Evolutionary conservation across 1,284 basidiomycete genomes (phyloP), one percentile per base, ranked within the genome.

Genomic region (Ganoderma leucocontextum): DNA sequence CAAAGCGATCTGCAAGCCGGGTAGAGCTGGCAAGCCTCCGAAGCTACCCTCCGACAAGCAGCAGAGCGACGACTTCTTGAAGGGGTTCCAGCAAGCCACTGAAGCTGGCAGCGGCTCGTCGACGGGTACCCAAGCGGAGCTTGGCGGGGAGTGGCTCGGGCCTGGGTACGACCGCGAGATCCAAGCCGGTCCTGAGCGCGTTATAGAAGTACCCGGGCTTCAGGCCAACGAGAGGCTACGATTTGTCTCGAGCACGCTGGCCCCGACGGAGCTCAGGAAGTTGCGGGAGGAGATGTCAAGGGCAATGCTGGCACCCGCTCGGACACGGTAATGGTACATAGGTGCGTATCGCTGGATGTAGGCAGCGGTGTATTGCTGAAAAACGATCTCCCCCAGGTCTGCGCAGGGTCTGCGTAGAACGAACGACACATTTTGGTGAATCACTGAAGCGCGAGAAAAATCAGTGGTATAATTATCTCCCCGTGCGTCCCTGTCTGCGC

Each of bases 251-350:
- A 59, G 57, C 10, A 64, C 63, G 7, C 57, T 60, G 39, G 42
- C 42, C 12, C 63, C 63, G 12, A 64, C 63, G 29, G 55, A 64
- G 44, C 57, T 64, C 42, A 44, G 63, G 55, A 64, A 59, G 53
- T 9, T 64, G 35, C 63, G 63, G 2, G 53, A 64, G 22, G 63
- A 53, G 38, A 63, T 63, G 35, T 19, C 55, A 35, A 58, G 4
- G 35, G 55, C 35, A 6, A 58, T 58, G 33, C n/a, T 12, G n/a
- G 33, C 36, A 12, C 55, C 55, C n/a, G 19, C 33, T 58, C n/a
- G 35, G 33, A 38, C 10, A 22, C 44, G 17, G 17, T 36, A 12
- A 36, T 36, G 29, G 5, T n/a, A 5, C 19, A 5, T 2, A 36
- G 17, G 55, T 36, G 29, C 33, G 33, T n/a, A 8, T 33, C 52